Percentiles rank a stretch among this genome's conserved stretches.
Conservation (phyloP, 2,329 filamentous ascomycete species). For the Fusarium tupiense region DNA sequence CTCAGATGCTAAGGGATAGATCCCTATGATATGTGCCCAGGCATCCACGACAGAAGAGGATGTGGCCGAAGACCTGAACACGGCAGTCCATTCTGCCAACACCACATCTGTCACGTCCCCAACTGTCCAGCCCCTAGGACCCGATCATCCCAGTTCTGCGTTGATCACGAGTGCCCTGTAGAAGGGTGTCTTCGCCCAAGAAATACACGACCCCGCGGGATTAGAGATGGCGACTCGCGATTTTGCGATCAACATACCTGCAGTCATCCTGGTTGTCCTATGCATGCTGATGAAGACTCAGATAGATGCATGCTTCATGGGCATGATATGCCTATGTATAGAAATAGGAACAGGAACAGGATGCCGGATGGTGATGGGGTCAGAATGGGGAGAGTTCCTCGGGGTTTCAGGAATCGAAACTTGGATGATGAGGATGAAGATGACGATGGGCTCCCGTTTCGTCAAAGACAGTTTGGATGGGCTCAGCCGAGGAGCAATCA, state of each 20-base stretch:
- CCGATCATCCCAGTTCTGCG: slow-evolving; percentile 30
- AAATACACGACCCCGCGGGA: not conserved
- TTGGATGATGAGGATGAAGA: not conserved
- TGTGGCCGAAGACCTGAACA: slow-evolving; percentile 19
- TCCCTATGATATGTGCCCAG: slow-evolving; percentile 11
- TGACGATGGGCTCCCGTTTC: not conserved
- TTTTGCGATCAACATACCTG: slow-evolving; percentile 40
- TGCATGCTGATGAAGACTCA: slow-evolving; percentile 11
- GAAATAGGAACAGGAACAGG: not conserved
- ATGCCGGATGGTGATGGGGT: not conserved
- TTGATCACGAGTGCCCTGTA: slow-evolving; percentile 29
- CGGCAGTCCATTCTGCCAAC: slow-evolving; percentile 25
- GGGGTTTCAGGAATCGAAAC: not conserved
- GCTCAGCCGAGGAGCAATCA: slow-evolving; percentile 26
- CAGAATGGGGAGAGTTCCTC: not conserved
- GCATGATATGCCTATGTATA: not conserved
- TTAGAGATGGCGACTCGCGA: not conserved
- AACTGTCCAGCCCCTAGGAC: slow-evolving; percentile 29
- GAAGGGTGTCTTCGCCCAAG: slow-evolving; percentile 27
- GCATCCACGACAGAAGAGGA: slow-evolving; percentile 9
- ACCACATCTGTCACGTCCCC: slow-evolving; percentile 38
- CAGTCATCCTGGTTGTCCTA: slow-evolving; percentile 26
- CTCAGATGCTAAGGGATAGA: slow-evolving; percentile 8
- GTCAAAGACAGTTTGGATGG: slow-evolving; percentile 27
- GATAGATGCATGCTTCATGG: slow-evolving; percentile 29